Base-by-base conservation (phyloP, 352 stramenopile species). In the Blastocystis sp. region DNA sequence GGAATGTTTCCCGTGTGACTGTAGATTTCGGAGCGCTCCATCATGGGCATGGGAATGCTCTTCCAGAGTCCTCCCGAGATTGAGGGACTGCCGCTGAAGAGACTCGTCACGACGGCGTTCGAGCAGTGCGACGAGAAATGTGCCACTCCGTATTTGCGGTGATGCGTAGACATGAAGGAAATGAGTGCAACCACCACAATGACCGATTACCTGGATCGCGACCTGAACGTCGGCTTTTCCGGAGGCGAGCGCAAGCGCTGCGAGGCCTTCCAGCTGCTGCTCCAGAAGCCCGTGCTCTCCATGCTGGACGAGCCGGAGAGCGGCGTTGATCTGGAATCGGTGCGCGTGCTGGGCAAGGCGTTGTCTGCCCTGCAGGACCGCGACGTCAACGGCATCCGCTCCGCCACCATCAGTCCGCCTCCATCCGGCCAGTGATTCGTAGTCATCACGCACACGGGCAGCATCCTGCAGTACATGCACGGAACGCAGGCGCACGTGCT, bases 141-240 rank as follows among this genome's bases (percentile, higher is more conserved):
- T 84, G 19, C 3, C 42, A 34, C 2, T 14, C 10, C 4, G 2
- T 28, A 14, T 17, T 24, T 42, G 43, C 2, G 21, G 0, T 84
- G 34, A 70, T 40, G 24, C 19, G 14, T 60, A 88, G 68, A 88
- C 68, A 88, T 88, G n/a, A 17, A 65, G 19, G 34, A 60, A 40
- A 52, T 88, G 24, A 76, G 65, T 21, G 45, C 79, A 54, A 88
- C 45, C 2, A 88, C 78, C 9, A 69, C 78, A n/a, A 88, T 88
- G 78, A 48, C 63, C n/a, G 34, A 65, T 60, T 76, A 68, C 21
- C 10, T 74, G 21, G 42, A 69, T 34, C 64, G 78, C 43, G 78
- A 88, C 64, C 52, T 88, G 34, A 88, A 88, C 38, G 78, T 88
- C n/a, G 78, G 78, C 24, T 88, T 88, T 48, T 88, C 78, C 21